A percentile compares a stretch with the other conserved stretches of the same genome.
These are phyloP conservation scores for Corymbia maculata DNA, from an alignment of 345 rosid genomes.

Conservation along the genomic window DNA sequence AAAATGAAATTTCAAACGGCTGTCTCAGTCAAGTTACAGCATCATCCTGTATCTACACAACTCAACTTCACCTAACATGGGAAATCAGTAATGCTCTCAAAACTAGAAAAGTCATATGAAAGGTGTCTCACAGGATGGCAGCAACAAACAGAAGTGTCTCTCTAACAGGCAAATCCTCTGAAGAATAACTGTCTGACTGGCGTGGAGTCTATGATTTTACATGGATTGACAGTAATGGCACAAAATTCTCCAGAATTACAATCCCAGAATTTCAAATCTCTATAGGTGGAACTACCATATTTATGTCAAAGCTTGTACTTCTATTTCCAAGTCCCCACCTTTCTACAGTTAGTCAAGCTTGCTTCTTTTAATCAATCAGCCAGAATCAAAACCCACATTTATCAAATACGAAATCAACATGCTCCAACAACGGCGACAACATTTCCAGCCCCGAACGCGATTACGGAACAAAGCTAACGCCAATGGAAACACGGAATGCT, in stretches of 20 bases:
- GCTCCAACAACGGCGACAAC: neutral
- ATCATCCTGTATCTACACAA: neutral
- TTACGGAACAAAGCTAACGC: neutral
- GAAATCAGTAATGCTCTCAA: neutral
- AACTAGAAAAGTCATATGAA: neutral
- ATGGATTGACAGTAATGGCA: neutral
- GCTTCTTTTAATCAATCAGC: neutral
- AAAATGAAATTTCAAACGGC: neutral
- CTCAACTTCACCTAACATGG: neutral
- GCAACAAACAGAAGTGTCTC: neutral
- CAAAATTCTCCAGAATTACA: neutral
- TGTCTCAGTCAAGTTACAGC: neutral
- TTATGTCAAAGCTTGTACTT: neutral
- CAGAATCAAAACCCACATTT: neutral
- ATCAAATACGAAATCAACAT: neutral
- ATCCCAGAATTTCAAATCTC: neutral
- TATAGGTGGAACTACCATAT: neutral
- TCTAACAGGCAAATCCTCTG: neutral
- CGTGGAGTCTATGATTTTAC: neutral
- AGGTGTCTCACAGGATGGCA: neutral
- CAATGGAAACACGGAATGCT: neutral
- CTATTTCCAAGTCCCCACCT: neutral
- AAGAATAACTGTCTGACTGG: neutral
- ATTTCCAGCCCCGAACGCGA: neutral
- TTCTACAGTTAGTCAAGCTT: neutral